These are phyloP conservation scores for Ogataea methylovora DNA, from an alignment of 805 yeast species.

Conservation along the genomic window DNA sequence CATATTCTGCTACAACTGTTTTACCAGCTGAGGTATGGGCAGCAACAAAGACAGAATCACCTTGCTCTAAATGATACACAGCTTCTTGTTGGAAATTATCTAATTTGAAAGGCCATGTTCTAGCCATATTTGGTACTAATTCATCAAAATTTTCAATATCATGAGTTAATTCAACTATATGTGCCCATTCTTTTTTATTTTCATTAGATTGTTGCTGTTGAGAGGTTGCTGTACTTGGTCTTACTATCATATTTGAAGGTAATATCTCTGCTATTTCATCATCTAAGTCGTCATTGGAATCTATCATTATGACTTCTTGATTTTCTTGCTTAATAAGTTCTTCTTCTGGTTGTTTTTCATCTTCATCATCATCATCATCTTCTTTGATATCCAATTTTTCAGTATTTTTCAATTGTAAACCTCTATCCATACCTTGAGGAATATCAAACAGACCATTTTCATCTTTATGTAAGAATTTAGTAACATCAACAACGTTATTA, in stretches of 20 bases:
- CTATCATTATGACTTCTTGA: constrained; percentile 5
- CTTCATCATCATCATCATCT: constrained; percentile 5
- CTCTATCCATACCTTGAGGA: constrained; percentile 78
- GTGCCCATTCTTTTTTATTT: constrained; percentile 75
- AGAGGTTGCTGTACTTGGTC: constrained; percentile 1
- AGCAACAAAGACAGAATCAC: constrained; percentile 97
- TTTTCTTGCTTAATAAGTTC: not conserved
- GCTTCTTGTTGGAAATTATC: constrained; percentile 98
- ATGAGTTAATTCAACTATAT: constrained; percentile 82
- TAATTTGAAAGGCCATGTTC: constrained; percentile 90
- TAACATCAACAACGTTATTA: constrained; percentile 3
- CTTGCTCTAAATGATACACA: constrained; percentile 90
- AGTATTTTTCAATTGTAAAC: constrained; percentile 33
- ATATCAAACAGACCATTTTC: constrained; percentile 68
- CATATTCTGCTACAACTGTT: constrained; percentile 97
- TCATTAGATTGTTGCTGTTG: constrained; percentile 2
- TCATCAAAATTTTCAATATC: constrained; percentile 78
- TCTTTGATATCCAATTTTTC: constrained; percentile 4
- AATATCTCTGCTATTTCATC: constrained; percentile 21
- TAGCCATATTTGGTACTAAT: constrained; percentile 86
- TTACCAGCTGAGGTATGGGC: constrained; percentile 99
- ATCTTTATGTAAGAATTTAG: constrained; percentile 53
- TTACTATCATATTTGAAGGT: constrained; percentile 13
- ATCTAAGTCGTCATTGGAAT: constrained; percentile 26
- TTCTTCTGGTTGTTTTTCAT: constrained; percentile 3